Evolutionary conservation across 257 asterid species (phyloP), one percentile per base, ranked within the genome.

Genomic region (Ilex asprella): DNA sequence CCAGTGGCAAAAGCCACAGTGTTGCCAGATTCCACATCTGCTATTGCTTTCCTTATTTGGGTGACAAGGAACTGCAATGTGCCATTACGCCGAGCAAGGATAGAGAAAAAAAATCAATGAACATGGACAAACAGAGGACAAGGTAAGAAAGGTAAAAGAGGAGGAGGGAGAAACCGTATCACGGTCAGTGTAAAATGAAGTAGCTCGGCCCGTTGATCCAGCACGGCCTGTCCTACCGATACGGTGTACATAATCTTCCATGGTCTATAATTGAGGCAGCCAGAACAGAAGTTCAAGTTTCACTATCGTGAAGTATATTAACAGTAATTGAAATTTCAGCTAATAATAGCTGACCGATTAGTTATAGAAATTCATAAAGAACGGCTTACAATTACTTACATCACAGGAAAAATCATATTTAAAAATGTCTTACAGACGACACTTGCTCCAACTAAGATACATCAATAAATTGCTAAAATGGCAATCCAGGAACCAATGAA

Each of bases 181-280:
- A 35, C 94, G 94, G 67, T 89, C 97, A 31, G 86, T 84, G 61
- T 82, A 84, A 72, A 84, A 86, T 10, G 97, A 86, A 44, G 95
- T 84, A 59, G 95, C 94, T 77, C 73, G 83, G 70, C 97, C 95
- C 30, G 95, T 84, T 59, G 94, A 79, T 58, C 97, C 97, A 13
- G 95, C 95, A 67, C 97, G 97, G 58, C 97, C 97, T 13, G 97
- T 89, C 73, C 97, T 78, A 62, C 97, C 97, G 67, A 89, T 83
- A 46, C 97, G 86, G 75, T 87, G 97, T 32, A 89, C 94, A 63
- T 87, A 89, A 71, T 89, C 94, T 78, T 89, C 97, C 95, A 87
- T 87, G 56, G 95, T 78, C 95, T 84, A 66, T 51, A 68, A 68
- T 69, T 32, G 56, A 66, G 51, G 70, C 16, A 31, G 50, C 64